These are phyloP conservation scores for Coniella vitis DNA, from an alignment of 2,329 filamentous ascomycete genomes.

Conservation along the genomic window DNA sequence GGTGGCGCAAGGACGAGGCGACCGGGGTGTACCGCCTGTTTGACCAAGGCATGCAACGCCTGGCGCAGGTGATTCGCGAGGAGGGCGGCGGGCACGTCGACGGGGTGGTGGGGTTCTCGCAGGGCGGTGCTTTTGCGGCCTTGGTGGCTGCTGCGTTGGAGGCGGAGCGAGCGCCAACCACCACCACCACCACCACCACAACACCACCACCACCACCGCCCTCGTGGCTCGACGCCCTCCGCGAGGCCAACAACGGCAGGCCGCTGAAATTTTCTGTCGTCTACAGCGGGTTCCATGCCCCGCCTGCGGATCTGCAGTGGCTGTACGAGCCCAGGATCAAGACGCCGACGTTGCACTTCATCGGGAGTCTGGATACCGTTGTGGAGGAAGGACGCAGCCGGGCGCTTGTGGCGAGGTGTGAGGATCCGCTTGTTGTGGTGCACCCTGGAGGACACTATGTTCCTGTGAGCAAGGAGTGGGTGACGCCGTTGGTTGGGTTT, in stretches of 20 bases:
- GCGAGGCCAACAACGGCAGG: conserved; percentile 40
- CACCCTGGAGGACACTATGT: conserved; percentile 91
- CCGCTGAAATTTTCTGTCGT: conserved; percentile 62
- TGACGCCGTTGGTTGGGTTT: conserved; percentile 55
- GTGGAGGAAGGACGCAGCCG: conserved; percentile 71
- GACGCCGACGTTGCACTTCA: conserved; percentile 74
- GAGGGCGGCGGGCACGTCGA: conserved; percentile 64
- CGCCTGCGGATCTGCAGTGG: conserved; percentile 53
- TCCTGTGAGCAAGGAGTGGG: conserved; percentile 75
- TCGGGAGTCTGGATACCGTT: conserved; percentile 80
- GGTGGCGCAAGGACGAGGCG: conserved; percentile 69
- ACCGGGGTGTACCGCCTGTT: conserved; percentile 60
- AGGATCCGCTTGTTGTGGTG: conserved; percentile 46
- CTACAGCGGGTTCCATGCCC: conserved; percentile 72
- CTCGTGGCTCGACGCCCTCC: conserved; percentile 37
- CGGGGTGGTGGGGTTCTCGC: conserved; percentile 75
- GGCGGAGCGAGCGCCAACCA: conserved; percentile 4
- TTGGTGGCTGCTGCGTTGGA: conserved; percentile 72
- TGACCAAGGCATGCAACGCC: conserved; percentile 55
- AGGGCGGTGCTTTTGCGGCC: conserved; percentile 66
- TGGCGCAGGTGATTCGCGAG: conserved; percentile 56
- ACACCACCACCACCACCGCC: not conserved
- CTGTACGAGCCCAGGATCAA: conserved; percentile 69
- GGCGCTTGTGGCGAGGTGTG: conserved; percentile 60
- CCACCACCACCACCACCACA: conserved; percentile 20